Evolutionary conservation across 805 yeast genomes (phyloP), one percentile per base, ranked within the genome.

Genomic region (Metahyphopichia silvanorum): DNA sequence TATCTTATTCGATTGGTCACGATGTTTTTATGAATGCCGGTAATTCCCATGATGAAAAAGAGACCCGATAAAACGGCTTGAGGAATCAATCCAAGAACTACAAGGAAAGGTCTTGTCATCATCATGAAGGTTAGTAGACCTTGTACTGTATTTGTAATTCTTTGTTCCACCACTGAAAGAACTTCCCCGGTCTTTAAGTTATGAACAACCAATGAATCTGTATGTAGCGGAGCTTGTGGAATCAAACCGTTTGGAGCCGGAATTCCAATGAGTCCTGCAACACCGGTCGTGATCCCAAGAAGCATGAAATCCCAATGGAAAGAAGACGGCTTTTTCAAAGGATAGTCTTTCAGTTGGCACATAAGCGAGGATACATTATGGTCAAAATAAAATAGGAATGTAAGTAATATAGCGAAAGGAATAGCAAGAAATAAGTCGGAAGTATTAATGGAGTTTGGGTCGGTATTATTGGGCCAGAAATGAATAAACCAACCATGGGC

Each of bases 231-330:
- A 0, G 98, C 98, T 56, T 91, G 98, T 1, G 98, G 98, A 27
- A 91, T 91, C 20, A 91, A 66, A 0, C 98, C 98, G 58, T 93
- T 93, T 0, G 98, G 98, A 2, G 97, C 88, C 0, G 98, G 98
- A 2, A 93, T 70, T 0, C 98, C 98, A 8, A 91, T 51, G 1
- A 91, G 57, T 0, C 98, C 98, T 3, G 95, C 70, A 1, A 91
- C 56, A 0, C 95, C 94, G 0, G 98, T 93, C 4, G 89, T 82
- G 6, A 86, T 52, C 0, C 98, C 98, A 21, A 91, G 64, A 16
- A 93, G 60, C 25, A 83, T 72, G 49, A 89, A 84, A 58, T 91
- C 98, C 79, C 87, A 93, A 59, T 93, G 98, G 57, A 93, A 93
- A 0, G 91, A 69, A 0, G 95, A 76, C 0, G 98, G 96, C 49